Evolutionary conservation across 1,284 basidiomycete genomes (phyloP), one percentile per base, ranked within the genome.

Genomic region (Tylopilus orsonianus): DNA sequence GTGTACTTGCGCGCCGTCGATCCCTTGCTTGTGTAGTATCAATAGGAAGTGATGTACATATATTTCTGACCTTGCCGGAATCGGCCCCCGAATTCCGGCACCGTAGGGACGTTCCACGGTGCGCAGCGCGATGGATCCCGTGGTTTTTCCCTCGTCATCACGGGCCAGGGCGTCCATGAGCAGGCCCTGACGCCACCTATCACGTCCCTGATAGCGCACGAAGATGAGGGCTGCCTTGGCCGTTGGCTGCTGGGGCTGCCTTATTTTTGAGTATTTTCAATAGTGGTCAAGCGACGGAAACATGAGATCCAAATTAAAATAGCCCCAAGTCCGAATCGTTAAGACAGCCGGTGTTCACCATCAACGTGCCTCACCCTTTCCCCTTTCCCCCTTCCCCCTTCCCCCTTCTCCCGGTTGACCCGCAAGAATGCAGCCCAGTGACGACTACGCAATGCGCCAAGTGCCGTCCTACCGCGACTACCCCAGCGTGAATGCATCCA

Each of bases 401-500:
- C 20, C 38, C 13, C 34, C 41, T 5, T 16, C 41, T 16, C 20
- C 19, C 18, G n/a, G n/a, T 12, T 27, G 8, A 12, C 16, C 10
- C 3, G 13, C 19, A 9, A 35, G 24, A 2, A 64, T 67, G 66
- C 59, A 67, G 42, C 63, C 37, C 9, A 35, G 50, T n/a, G 45
- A 60, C 35, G 56, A 60, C 33, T 66, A 68, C 43, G 52, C 55
- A 54, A 65, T 64, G 64, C 42, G 49, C 34, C 52, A 69, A 26
- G 61, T 67, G 30, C 41, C 56, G 2, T 48, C 53, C 35, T 71
- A 61, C 48, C 59, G 50, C 4, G 64, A 65, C 44, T 44, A 54
- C n/a, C 52, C 59, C 50, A 4, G 20, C 33, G 33, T 27, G 7
- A 14, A n/a, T n/a, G 36, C 45, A 5, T 46, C 58, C 19, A 57